A percentile compares a stretch with the other conserved stretches of the same genome.
Evolutionary conservation across 306 rosid species (phyloP).

Genomic region (Cucurbita maxima): DNA sequence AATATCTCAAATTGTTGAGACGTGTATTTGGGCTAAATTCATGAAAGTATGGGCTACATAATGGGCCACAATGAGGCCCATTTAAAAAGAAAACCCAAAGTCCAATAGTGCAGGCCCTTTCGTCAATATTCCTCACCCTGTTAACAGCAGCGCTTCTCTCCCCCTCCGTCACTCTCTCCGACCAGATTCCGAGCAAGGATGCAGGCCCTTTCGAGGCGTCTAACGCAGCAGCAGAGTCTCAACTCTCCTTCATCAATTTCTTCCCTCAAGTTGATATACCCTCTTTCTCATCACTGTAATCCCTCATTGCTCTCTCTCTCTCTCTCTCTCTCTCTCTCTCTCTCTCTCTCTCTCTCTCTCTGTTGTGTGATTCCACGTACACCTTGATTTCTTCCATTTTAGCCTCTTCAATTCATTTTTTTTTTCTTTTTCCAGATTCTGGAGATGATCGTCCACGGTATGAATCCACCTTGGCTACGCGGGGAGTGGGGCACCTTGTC

Average conservation of each 20-base stretch:
- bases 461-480: conserved; percentile 54
- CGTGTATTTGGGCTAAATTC: background rate
- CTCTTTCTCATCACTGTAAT: conserved; percentile 49
- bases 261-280: conserved; percentile 36
- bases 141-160: background rate
- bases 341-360: background rate
- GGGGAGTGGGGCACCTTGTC: conserved; percentile 76
- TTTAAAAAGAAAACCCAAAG: background rate
- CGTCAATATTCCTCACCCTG: background rate
- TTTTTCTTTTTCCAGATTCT: conserved; percentile 28
- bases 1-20: background rate
- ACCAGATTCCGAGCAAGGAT: conserved; percentile 32
- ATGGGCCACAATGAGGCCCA: background rate
- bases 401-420: background rate
- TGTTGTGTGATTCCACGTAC: background rate
- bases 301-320: conserved; percentile 1
- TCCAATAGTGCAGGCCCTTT: background rate
- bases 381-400: background rate
- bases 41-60: background rate
- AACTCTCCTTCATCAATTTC: conserved; percentile 24
- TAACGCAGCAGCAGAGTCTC: conserved; percentile 44
- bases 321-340: background rate
- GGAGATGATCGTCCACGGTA: conserved; percentile 49
- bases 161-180: background rate
- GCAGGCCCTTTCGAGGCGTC: conserved; percentile 71